Conservation (phyloP, 768 basidiomycete species). For the Xerocomus potaroensis region DNA sequence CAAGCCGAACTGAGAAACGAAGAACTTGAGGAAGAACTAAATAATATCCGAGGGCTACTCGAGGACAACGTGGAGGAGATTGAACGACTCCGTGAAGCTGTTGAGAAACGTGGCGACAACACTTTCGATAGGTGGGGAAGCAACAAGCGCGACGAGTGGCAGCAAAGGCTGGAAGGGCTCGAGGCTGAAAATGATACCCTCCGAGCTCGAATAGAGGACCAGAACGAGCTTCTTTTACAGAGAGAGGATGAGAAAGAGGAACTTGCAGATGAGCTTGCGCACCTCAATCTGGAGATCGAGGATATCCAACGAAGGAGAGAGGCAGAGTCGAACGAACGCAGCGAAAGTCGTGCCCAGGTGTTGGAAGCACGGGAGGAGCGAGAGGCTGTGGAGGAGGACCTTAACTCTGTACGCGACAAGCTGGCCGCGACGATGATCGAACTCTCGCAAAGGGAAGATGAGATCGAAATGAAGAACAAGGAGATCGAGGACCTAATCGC, state of each 20-base stretch:
- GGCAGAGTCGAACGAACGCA: slow-evolving; percentile 63
- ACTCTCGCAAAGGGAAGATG: slow-evolving; percentile 83
- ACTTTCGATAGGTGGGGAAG: slow-evolving; percentile 39
- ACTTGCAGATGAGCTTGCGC: slow-evolving; percentile 60
- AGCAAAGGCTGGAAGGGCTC: slow-evolving; percentile 51
- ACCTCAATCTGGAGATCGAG: slow-evolving; percentile 62
- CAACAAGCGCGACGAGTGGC: slow-evolving; percentile 39
- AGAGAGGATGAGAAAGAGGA: slow-evolving; percentile 73
- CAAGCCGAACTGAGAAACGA: slow-evolving; percentile 58
- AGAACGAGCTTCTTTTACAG: slow-evolving; percentile 49
- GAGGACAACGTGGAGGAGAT: slow-evolving; percentile 86
- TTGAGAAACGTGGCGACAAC: slow-evolving; percentile 51
- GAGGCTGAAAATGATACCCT: slow-evolving; percentile 64
- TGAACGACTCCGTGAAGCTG: slow-evolving; percentile 63
- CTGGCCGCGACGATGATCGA: slow-evolving; percentile 79
- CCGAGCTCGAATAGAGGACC: slow-evolving; percentile 51
- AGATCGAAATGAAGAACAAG: slow-evolving; percentile 69
- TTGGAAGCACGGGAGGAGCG: slow-evolving; percentile 70
- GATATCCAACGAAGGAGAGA: slow-evolving; percentile 58
- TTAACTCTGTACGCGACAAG: slow-evolving; percentile 71
- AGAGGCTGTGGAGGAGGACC: slow-evolving; percentile 74
- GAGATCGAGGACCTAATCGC: slow-evolving; percentile 76
- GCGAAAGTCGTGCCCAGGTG: slow-evolving; percentile 66
- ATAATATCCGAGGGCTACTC: slow-evolving; percentile 61
- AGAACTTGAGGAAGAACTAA: slow-evolving; percentile 71